Evolutionary conservation across 495 filamentous ascomycete genomes (phyloP).

Genomic region (Paragyromitra xinjiangensis): DNA sequence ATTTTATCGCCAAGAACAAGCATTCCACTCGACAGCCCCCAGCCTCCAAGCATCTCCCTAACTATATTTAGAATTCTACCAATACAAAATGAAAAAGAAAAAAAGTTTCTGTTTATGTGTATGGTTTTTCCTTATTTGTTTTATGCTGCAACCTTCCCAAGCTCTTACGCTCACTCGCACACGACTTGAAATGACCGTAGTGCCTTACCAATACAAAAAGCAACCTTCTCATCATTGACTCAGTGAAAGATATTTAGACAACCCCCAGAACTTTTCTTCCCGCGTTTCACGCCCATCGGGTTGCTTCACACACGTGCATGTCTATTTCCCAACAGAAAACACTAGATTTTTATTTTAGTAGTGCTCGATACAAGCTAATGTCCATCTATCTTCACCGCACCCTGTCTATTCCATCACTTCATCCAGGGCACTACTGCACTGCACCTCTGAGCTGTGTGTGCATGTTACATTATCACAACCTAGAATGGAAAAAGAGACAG

Average conservation of each 20-base stretch:
- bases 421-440: slow-evolving; percentile 47
- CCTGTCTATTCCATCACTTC: slow-evolving; percentile 27
- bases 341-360: slow-evolving; percentile 27
- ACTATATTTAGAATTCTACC: slow-evolving; percentile 39
- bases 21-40: slow-evolving; percentile 31
- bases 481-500: slow-evolving; percentile 21
- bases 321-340: slow-evolving; percentile 18
- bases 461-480: slow-evolving; percentile 41
- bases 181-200: slow-evolving; percentile 8
- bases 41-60: slow-evolving; percentile 16
- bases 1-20: slow-evolving; percentile 28
- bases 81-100: neutral
- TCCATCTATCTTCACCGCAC: slow-evolving; percentile 30
- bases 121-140: slow-evolving; percentile 14
- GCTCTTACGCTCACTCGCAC: slow-evolving; percentile 6
- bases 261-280: slow-evolving; percentile 14
- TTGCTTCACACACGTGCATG: slow-evolving; percentile 20
- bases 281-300: slow-evolving; percentile 17
- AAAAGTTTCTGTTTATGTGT: slow-evolving; percentile 28
- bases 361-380: slow-evolving; percentile 36
- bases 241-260: slow-evolving; percentile 29
- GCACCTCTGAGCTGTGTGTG: slow-evolving; percentile 53
- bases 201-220: slow-evolving; percentile 25
- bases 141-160: neutral
- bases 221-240: slow-evolving; percentile 47